These are phyloP conservation scores for Lippia alba DNA, from an alignment of 305 asterid genomes.

Conservation along the genomic window DNA sequence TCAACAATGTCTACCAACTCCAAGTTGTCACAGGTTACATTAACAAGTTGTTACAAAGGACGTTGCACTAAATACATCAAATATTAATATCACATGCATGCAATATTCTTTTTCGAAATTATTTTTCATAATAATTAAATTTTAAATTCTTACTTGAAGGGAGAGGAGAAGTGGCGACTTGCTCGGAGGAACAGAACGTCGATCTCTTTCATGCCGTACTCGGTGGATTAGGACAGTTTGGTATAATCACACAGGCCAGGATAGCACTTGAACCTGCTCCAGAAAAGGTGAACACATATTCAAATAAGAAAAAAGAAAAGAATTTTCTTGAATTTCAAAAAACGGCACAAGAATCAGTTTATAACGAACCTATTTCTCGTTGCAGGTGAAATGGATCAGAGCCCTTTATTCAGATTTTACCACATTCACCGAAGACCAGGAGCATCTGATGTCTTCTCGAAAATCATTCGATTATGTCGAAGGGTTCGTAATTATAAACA, in stretches of 20 bases:
- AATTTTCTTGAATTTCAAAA: not conserved
- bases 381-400: conserved; percentile 93
- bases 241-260: conserved; percentile 82
- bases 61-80: too few relatives aligned
- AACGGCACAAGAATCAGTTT: conserved; percentile 4
- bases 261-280: conserved; percentile 88
- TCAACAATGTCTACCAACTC: conserved; percentile 80
- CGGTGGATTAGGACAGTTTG: conserved; percentile 96
- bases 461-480: conserved; percentile 77
- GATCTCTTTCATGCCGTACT: conserved; percentile 88
- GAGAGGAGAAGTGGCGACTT: conserved; percentile 71
- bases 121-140: not conserved
- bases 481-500: conserved; percentile 80
- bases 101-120: not conserved
- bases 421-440: conserved; percentile 75
- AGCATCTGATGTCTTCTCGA: conserved; percentile 63
- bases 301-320: not conserved
- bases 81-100: too few relatives aligned
- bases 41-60: not conserved
- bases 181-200: conserved; percentile 74
- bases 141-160: conserved; percentile 47
- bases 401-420: conserved; percentile 80
- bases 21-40: conserved; percentile 90
- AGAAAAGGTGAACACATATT: conserved; percentile 53
- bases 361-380: conserved; percentile 14